phyloP scores from a whole-genome alignment of 116 monocot species.

The Papilionanthe hybrid region DNA sequence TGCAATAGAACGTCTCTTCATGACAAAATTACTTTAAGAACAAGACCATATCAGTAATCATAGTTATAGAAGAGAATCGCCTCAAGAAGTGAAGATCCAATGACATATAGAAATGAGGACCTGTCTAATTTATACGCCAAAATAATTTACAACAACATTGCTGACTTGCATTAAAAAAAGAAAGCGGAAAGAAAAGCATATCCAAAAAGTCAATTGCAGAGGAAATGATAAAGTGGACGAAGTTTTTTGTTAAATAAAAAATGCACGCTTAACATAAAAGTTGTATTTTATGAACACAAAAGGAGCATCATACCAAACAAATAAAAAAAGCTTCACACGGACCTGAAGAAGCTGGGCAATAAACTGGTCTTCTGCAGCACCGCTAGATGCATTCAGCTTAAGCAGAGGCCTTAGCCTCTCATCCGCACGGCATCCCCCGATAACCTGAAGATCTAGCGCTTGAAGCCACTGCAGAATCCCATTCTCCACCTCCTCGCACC shows the following conservation, averaged over 20 bases:
- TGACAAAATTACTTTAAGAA: background rate
- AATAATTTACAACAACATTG: background rate
- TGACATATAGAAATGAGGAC: background rate
- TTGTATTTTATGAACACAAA: background rate
- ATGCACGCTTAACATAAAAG: background rate
- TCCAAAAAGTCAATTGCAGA: too few species aligned
- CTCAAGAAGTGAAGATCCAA: background rate
- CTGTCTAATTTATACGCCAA: background rate
- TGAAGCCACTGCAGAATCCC: constrained; percentile 21
- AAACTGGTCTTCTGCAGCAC: constrained; percentile 34
- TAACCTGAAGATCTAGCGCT: constrained; percentile 38
- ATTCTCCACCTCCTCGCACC: constrained; percentile 13
- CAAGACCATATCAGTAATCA: background rate
- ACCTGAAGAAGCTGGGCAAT: constrained; percentile 44
- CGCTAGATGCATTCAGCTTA: constrained; percentile 24
- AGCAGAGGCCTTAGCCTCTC: constrained; percentile 42
- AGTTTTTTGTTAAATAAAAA: background rate
- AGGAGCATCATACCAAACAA: background rate
- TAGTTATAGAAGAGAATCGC: background rate
- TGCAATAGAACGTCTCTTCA: background rate
- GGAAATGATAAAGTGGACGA: too few species aligned
- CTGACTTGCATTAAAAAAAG: background rate
- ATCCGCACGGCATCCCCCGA: constrained; percentile 53
- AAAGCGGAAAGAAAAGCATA: too few species aligned
- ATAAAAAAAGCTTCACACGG: background rate